These are phyloP conservation scores for Blastocystis sp. DNA, from an alignment of 352 stramenopile species.

Conservation along the genomic window DNA sequence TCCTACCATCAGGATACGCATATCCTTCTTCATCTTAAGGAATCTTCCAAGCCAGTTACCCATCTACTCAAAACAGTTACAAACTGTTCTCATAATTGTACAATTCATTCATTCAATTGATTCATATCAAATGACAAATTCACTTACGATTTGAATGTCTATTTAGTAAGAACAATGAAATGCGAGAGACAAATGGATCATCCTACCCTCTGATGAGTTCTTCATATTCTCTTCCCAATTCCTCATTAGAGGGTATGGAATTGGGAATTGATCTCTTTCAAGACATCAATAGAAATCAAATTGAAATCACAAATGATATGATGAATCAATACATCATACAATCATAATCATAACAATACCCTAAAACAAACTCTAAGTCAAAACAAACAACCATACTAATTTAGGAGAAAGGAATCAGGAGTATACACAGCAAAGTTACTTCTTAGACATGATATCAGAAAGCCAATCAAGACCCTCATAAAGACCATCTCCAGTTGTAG, in stretches of 20 bases:
- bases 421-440: no score
- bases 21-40: conserved; percentile 73
- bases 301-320: no score
- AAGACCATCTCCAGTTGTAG: conserved; percentile 91
- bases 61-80: conserved; percentile 31
- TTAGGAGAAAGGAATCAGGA: no score
- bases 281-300: no score
- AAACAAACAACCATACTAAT: no score
- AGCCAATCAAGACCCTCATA: conserved; percentile 99
- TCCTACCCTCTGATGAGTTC: conserved; percentile 29
- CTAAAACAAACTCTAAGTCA: no score
- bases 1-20: conserved; percentile 83
- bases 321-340: no score
- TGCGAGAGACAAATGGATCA: conserved; percentile 51
- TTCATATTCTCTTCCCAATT: background rate
- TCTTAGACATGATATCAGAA: conserved; percentile 75
- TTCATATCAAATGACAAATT: background rate
- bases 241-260: background rate
- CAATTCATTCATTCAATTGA: background rate
- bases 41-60: conserved; percentile 51
- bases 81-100: background rate
- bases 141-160: conserved; percentile 18
- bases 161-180: conserved; percentile 32
- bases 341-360: no score
- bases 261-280: background rate